These are phyloP conservation scores for Macadamia tetraphylla DNA, from an alignment of 164 flowering plant species.

Conservation along the genomic window DNA sequence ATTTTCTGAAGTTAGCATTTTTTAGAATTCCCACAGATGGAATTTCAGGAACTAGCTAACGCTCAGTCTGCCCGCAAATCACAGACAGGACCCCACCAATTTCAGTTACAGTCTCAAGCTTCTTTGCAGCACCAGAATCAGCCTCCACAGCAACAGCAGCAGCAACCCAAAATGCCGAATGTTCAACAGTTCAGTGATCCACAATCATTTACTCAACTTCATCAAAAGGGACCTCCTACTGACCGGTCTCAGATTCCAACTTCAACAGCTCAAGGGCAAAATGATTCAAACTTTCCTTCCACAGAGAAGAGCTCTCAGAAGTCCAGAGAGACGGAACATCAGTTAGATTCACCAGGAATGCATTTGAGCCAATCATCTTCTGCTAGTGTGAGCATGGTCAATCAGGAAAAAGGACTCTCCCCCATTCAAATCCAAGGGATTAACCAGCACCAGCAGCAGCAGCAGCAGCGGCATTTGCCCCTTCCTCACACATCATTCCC, in stretches of 20 bases:
- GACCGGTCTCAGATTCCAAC: slow-evolving; percentile 25
- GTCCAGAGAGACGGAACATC: slow-evolving; percentile 32
- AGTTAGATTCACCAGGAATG: slow-evolving; percentile 39
- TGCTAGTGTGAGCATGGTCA: slow-evolving; percentile 23
- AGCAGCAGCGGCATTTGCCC: slow-evolving; percentile 57
- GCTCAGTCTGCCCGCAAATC: slow-evolving; percentile 28
- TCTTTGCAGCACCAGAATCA: slow-evolving; percentile 31
- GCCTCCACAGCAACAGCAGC: slow-evolving; percentile 24
- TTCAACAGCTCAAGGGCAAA: slow-evolving; percentile 21
- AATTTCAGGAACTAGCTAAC: slow-evolving; percentile 16
- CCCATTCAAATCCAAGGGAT: slow-evolving; percentile 38
- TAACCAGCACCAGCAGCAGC: slow-evolving; percentile 60
- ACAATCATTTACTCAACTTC: slow-evolving; percentile 28
- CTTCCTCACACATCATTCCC: slow-evolving; percentile 55
- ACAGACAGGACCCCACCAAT: slow-evolving; percentile 30
- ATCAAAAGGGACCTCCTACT: slow-evolving; percentile 35
- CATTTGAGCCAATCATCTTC: slow-evolving; percentile 38
- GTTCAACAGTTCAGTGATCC: slow-evolving; percentile 28
- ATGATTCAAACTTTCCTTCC: slow-evolving; percentile 25
- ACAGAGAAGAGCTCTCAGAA: slow-evolving; percentile 24
- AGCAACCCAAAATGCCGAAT: slow-evolving; percentile 27
- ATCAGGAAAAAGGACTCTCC: slow-evolving; percentile 46
- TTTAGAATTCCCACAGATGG: neutral
- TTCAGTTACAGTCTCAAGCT: slow-evolving; percentile 36
- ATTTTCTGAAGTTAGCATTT: neutral